Evolutionary conservation across 257 asterid genomes (phyloP), one percentile per base, ranked within the genome.

Genomic region (Paraleonurus japonicus): DNA sequence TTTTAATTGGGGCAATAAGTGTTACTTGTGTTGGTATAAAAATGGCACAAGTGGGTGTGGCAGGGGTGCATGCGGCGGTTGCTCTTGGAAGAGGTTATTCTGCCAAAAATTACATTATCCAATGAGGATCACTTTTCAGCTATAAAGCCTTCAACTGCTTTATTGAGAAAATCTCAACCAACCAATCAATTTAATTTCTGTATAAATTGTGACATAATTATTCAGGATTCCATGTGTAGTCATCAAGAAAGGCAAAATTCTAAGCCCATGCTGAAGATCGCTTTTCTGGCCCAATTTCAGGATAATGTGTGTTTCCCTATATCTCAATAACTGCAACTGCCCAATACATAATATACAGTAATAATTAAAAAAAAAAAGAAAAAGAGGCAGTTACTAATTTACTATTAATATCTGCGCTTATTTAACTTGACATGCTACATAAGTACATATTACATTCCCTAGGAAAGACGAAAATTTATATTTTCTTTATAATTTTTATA

Each of bases 11-110:
- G n/a, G n/a, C n/a, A n/a, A n/a, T n/a, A n/a, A n/a, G n/a, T n/a
- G n/a, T n/a, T n/a, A n/a, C n/a, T n/a, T n/a, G n/a, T n/a, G n/a
- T n/a, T n/a, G n/a, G n/a, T n/a, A n/a, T n/a, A n/a, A n/a, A n/a
- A 47, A 1, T 16, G 39, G 41, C 51, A 22, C n/a, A 15, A 60
- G 75, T 59, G 75, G 71, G 1, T 4, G 3, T 39, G 61, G 51
- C 17, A 73, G 70, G 26, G 24, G 23, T 9, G 50, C 24, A 17
- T 7, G 41, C 27, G 47, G 53, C 63, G 48, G 65, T 72, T 72
- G 71, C 78, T 61, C 76, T 62, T 51, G 72, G 48, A 54, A 61
- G 69, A 78, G 65, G 82, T 69, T 24, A 67, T 69, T 69, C 79
- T 69, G 76, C 73, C 28, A 24, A 68, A 43, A 23, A 23, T 53